These are phyloP conservation scores for Aspergillus cristatus DNA, from an alignment of 495 filamentous ascomycete species.

Conservation along the genomic window DNA sequence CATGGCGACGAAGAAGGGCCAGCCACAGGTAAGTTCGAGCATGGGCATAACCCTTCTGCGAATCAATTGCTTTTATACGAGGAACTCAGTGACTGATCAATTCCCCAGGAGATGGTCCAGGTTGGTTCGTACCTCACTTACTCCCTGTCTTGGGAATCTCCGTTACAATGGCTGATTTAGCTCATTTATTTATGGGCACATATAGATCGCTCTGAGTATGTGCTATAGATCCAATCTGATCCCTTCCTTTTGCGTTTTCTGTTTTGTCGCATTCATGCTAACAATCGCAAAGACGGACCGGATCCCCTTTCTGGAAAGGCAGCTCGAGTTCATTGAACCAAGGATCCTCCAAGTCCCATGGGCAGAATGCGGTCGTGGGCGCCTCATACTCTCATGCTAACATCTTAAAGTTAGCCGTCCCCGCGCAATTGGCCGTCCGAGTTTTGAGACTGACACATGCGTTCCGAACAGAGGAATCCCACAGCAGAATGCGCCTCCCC, in stretches of 20 bases:
- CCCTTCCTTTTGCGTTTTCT: neutral
- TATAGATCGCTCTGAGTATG: conserved; percentile 45
- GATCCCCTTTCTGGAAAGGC: conserved; percentile 86
- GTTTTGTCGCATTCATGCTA: conserved; percentile 12
- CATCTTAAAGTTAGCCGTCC: conserved; percentile 69
- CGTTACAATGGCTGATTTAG: conserved; percentile 18
- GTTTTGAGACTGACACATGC: conserved; percentile 14
- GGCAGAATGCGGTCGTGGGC: conserved; percentile 75
- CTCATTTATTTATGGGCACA: conserved; percentile 9
- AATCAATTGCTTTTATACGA: conserved; percentile 2
- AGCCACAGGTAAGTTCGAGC: conserved; percentile 55
- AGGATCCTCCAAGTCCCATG: conserved; percentile 42
- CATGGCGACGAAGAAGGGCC: conserved; percentile 57
- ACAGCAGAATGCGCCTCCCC: conserved; percentile 45
- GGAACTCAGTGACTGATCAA: conserved; percentile 10
- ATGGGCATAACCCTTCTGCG: too few species aligned
- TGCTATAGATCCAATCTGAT: conserved; percentile 2
- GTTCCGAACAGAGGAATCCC: conserved; percentile 38
- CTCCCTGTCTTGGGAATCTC: conserved; percentile 8
- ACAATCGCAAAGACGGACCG: conserved; percentile 46
- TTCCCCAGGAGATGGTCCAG: conserved; percentile 93
- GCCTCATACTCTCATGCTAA: conserved; percentile 95
- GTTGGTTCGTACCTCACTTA: conserved; percentile 66
- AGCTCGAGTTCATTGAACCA: conserved; percentile 34
- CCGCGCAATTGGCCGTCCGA: conserved; percentile 15